Percentiles rank a stretch among this genome's conserved stretches.
These are phyloP conservation scores for Syncephalastrum sp. DNA, from an alignment of 371 early-diverging fungal species.

Conservation along the genomic window DNA sequence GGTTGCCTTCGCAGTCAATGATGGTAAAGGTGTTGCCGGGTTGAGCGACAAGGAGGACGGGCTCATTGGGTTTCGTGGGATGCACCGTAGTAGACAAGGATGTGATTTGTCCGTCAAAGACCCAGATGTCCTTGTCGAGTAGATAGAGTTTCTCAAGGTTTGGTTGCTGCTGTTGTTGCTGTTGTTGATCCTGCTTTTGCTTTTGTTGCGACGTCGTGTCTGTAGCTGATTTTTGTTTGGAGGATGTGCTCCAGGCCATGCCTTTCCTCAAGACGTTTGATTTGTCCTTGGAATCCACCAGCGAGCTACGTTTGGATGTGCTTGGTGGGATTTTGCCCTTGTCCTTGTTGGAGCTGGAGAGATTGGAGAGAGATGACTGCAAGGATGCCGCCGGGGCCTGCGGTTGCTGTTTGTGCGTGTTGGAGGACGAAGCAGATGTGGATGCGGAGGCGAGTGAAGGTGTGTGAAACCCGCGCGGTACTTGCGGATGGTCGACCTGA, in stretches of 20 bases:
- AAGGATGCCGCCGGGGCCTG: slow-evolving; percentile 7
- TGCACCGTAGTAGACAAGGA: slow-evolving; percentile 38
- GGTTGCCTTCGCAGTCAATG: slow-evolving; percentile 55
- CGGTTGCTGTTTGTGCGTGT: slow-evolving; percentile 5
- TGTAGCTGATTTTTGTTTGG: neutral
- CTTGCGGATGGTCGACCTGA: neutral
- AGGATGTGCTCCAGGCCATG: slow-evolving; percentile 21
- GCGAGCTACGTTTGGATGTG: slow-evolving; percentile 4
- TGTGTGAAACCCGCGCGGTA: slow-evolving; percentile 2
- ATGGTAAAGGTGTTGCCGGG: slow-evolving; percentile 63
- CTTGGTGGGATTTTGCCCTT: slow-evolving; percentile 7
- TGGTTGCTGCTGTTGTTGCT: neutral
- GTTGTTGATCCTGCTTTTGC: slow-evolving; percentile 10
- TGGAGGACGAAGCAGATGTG: slow-evolving; percentile 13
- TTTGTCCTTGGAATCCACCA: slow-evolving; percentile 15
- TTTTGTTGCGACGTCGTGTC: slow-evolving; percentile 8
- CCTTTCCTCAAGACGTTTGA: slow-evolving; percentile 14
- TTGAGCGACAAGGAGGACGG: slow-evolving; percentile 58
- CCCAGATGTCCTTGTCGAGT: slow-evolving; percentile 58
- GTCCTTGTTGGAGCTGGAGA: slow-evolving; percentile 15
- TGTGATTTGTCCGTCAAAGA: slow-evolving; percentile 58
- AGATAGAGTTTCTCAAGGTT: slow-evolving; percentile 20
- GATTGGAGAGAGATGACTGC: slow-evolving; percentile 17
- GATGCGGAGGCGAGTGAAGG: slow-evolving; percentile 12
- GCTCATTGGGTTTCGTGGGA: slow-evolving; percentile 41